Evolutionary conservation across 78 protist genomes (phyloP).

Genomic region (Dictyostelium intermedium): DNA sequence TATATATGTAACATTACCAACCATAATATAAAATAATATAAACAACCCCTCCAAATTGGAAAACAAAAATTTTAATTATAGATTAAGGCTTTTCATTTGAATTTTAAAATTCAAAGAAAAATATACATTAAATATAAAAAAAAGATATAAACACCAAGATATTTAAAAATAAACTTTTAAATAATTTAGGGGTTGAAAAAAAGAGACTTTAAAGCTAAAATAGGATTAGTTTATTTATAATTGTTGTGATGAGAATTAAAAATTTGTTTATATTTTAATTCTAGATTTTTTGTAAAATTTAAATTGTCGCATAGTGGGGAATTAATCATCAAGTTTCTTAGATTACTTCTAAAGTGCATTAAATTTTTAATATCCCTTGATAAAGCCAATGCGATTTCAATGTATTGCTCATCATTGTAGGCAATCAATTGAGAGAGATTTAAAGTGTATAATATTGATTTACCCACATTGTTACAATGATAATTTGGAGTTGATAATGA

Average conservation of each 20-base stretch:
- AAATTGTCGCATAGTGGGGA: slow-evolving; percentile 33
- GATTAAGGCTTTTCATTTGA: no score
- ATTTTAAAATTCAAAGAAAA: no score
- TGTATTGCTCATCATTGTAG: slow-evolving; percentile 29
- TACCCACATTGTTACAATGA: slow-evolving; percentile 81
- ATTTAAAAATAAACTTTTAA: no score
- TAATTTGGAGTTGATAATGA: slow-evolving; percentile 1
- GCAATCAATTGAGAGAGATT: slow-evolving; percentile 71
- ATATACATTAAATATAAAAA: no score
- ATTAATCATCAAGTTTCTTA: slow-evolving; percentile 1
- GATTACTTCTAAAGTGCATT: not conserved
- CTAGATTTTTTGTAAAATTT: slow-evolving; percentile 30
- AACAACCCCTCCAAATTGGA: no score
- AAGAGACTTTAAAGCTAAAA: no score
- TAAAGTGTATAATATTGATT: slow-evolving; percentile 45
- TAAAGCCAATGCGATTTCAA: slow-evolving; percentile 69
- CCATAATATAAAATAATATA: no score
- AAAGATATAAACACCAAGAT: no score
- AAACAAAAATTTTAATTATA: no score
- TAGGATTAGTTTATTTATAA: no score
- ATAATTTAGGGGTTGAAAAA: no score
- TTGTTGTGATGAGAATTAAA: not conserved
- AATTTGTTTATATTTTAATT: slow-evolving; percentile 9
- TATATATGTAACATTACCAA: no score
- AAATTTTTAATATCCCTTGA: slow-evolving; percentile 27